Evolutionary conservation across 805 yeast species (phyloP), one percentile per base, ranked within the genome.

Genomic region (Kluyveromyces siamensis): DNA sequence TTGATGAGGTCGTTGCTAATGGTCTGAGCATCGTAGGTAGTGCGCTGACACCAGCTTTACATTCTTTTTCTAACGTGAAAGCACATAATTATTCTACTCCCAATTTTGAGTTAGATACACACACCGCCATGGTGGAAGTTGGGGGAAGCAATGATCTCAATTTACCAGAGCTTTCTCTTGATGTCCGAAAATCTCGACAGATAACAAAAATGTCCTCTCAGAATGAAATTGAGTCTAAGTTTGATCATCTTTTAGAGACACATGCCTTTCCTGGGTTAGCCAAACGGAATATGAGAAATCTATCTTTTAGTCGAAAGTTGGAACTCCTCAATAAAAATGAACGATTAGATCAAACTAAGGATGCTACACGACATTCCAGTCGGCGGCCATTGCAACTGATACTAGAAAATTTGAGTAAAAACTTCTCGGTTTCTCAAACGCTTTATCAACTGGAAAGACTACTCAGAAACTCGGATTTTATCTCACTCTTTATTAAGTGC

Each of bases 291-390:
- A 44, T 61, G 36, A 50, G 54, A 36, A 51, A 41, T 39, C 52
- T 61, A 11, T 56, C 66, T 2, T 45, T 45, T 35, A 50, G 50
- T 36, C 56, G 67, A 41, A 63, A 63, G 52, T 62, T 67, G 66
- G 62, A 58, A 17, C 50, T 63, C 27, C 51, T 63, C 10, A 59
- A 64, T 48, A 60, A 54, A 38, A 47, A 50, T 9, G 42, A 45
- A 2, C 42, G 18, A 14, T 21, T 41, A 37, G 41, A 48, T 16
- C 27, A 17, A 30, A 35, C 42, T n/a, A 14, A 21, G n/a, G 50
- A 40, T 17, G 48, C 27, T 13, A 30, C 35, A 16, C 40, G 39
- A 19, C 40, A 44, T 19, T 38, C 41, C 5, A 27, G 35, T 6
- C 9, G 38, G 8, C 43, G 39, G 18, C 33, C 45, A 11, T 17